A percentile compares a stretch with the other conserved stretches of the same genome.
These are phyloP conservation scores for Neopestalotiopsis sp. DNA, from an alignment of 2,329 filamentous ascomycete species.

Conservation along the genomic window DNA sequence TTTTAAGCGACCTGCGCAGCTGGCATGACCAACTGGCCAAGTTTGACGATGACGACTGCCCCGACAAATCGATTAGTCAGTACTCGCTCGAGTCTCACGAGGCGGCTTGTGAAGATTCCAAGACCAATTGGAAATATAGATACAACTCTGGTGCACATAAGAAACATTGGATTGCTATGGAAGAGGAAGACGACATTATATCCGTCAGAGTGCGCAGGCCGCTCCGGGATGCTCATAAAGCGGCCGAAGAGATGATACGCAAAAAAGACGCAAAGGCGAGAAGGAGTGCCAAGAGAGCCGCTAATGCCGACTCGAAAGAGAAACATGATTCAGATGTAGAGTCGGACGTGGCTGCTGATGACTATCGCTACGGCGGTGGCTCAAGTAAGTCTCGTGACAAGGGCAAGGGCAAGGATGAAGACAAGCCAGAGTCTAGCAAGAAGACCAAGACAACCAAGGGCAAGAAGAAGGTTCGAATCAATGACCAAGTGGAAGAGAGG, in stretches of 20 bases:
- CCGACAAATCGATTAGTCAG: constrained; percentile 19
- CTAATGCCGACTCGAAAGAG: neutral
- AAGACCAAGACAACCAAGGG: neutral
- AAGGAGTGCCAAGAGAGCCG: neutral
- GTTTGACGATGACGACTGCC: constrained; percentile 26
- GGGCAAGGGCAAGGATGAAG: neutral
- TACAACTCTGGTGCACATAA: neutral
- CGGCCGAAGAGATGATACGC: neutral
- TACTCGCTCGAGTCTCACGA: neutral
- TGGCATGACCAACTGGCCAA: constrained; percentile 22
- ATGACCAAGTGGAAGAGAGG: neutral
- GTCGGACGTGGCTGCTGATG: neutral
- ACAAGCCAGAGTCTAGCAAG: neutral
- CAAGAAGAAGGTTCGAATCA: neutral
- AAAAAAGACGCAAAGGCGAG: neutral
- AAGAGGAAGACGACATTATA: neutral
- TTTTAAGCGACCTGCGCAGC: constrained; percentile 24
- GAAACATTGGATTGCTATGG: neutral
- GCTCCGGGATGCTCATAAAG: neutral
- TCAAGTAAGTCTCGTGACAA: neutral
- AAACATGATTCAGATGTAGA: neutral
- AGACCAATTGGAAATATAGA: neutral
- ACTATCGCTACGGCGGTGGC: neutral
- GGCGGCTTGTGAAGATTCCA: neutral
- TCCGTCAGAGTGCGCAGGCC: neutral